Evolutionary conservation across 2,329 filamentous ascomycete species (phyloP), one percentile per base, ranked within the genome.

Genomic region (Colletotrichum ledebouriae): DNA sequence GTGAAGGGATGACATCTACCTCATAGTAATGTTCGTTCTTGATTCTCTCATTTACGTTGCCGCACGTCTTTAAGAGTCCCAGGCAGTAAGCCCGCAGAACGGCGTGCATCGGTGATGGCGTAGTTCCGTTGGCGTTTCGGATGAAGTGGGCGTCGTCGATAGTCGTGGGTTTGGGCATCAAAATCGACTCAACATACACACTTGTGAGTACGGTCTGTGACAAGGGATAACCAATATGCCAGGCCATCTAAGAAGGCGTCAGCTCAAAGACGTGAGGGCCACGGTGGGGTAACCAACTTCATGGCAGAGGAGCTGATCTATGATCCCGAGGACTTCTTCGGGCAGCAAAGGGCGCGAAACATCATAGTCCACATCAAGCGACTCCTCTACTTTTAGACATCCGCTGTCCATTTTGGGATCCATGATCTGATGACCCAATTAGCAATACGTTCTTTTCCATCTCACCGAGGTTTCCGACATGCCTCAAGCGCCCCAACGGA

Each of bases 401-500:
- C 96, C 96, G 76, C 94, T 98, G 79, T 99, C 96, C 96, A 99
- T 99, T 81, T 98, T 99, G 1, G 93, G 90, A 76, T 99, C 96
- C 93, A 98, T 98, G 74, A 99, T 97, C 96, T 99, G 75, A 29
- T 46, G 20, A 10, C 12, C 11, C 12, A 59, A 52, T 70, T 46
- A 72, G 63, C 46, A 44, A 25, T 11, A n/a, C 9, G 20, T 42
- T 20, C 17, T 5, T 13, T 13, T 39, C 15, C 42, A n/a, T 34
- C 13, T 39, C 60, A 56, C 29, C 10, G 17, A 22, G 15, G n/a
- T 47, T 25, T 20, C 11, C 41, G 17, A 15, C 80, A 63, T 77
- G 87, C 89, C 87, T 96, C 93, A 22, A 96, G 85, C 73, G 93
- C 93, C 70, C 93, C 93, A 73, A 99, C 96, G 56, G 94, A 92